These are phyloP conservation scores for Paraurostyla sp. DNA, from an alignment of 73 alveolate species.

Conservation along the genomic window DNA sequence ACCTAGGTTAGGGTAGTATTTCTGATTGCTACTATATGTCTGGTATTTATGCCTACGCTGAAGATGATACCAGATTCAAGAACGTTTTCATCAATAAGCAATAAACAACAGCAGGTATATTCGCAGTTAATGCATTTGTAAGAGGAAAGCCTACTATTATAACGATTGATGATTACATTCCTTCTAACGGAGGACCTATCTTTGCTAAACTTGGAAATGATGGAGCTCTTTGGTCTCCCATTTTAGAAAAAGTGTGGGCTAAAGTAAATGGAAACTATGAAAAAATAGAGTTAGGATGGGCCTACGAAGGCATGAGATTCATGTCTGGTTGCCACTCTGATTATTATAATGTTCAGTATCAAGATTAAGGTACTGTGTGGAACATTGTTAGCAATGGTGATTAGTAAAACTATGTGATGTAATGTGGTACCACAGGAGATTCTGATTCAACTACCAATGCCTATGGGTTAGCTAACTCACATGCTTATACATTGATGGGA, in stretches of 20 bases:
- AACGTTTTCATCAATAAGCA: conserved; percentile 77
- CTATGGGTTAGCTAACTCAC: not conserved
- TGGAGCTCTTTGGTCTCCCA: conserved; percentile 3
- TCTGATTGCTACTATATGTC: conserved; percentile 88
- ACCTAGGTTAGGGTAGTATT: conserved; percentile 76
- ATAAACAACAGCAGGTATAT: conserved; percentile 82
- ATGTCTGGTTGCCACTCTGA: not conserved
- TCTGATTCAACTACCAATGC: not conserved
- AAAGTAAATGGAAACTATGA: not conserved
- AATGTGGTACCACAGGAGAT: not conserved
- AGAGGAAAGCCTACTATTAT: conserved; percentile 14
- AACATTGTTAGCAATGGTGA: not conserved
- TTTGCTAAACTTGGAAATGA: not conserved
- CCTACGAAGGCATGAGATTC: not conserved
- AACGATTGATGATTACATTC: not conserved
- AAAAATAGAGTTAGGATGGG: not conserved
- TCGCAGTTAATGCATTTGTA: conserved; percentile 75
- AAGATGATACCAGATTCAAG: conserved; percentile 70
- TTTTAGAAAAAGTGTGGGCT: conserved; percentile 15
- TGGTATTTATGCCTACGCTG: conserved; percentile 80
- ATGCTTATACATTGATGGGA: not conserved
- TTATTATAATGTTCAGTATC: not conserved
- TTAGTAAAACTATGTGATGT: not conserved
- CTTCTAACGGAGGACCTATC: not conserved
- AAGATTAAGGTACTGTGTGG: not conserved